Percentiles rank a stretch among this genome's conserved stretches.
Evolutionary conservation across 2,329 filamentous ascomycete genomes (phyloP).

Genomic region (Monosporascus sp.): DNA sequence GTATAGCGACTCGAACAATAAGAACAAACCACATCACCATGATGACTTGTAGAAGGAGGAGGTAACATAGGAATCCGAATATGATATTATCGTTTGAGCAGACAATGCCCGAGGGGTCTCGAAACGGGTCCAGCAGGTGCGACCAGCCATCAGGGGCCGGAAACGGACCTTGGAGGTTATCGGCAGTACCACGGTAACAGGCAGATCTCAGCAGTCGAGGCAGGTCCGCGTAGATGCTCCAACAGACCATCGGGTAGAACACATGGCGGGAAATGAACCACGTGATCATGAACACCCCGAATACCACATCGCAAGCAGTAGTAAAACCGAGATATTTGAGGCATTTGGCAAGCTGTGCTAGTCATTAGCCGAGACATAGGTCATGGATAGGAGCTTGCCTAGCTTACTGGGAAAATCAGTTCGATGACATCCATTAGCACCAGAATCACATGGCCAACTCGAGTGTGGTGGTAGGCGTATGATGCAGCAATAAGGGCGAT

Average conservation of each 20-base stretch:
- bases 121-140: slow-evolving; percentile 69
- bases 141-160: slow-evolving; percentile 43
- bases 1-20: slow-evolving; percentile 75
- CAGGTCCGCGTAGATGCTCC: slow-evolving; percentile 68
- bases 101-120: slow-evolving; percentile 64
- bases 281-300: slow-evolving; percentile 75
- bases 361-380: slow-evolving; percentile 2
- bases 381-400: background rate
- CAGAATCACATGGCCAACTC: slow-evolving; percentile 80
- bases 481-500: slow-evolving; percentile 70
- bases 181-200: slow-evolving; percentile 62
- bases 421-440: slow-evolving; percentile 92
- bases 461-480: slow-evolving; percentile 79
- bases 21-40: slow-evolving; percentile 82
- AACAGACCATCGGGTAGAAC: slow-evolving; percentile 71
- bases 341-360: slow-evolving; percentile 71
- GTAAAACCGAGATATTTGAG: slow-evolving; percentile 81
- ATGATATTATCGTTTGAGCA: slow-evolving; percentile 74
- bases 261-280: slow-evolving; percentile 82
- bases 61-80: slow-evolving; percentile 67
- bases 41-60: slow-evolving; percentile 73
- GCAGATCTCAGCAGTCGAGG: slow-evolving; percentile 57
- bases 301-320: slow-evolving; percentile 71
- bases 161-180: slow-evolving; percentile 49
- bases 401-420: slow-evolving; percentile 71